These are phyloP conservation scores for Cnidoscolus chayamansa DNA, from an alignment of 441 rosid genomes.

Conservation along the genomic window DNA sequence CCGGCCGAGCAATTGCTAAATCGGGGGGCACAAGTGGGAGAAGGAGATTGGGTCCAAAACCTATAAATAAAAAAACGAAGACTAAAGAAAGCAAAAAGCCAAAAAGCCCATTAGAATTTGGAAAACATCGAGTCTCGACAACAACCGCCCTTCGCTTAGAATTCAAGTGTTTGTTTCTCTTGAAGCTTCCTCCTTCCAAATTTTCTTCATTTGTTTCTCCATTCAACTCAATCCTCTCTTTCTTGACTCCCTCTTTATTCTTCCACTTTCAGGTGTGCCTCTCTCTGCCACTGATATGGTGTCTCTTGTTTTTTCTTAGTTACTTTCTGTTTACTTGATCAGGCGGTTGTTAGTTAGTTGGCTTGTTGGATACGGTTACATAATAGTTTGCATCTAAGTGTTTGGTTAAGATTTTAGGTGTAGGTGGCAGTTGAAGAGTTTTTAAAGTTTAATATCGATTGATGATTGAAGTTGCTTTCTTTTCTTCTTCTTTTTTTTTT, in stretches of 20 bases:
- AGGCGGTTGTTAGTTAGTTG: neutral
- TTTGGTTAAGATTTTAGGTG: neutral
- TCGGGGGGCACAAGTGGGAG: too few relatives aligned
- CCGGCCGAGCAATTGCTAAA: too few relatives aligned
- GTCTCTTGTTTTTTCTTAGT: neutral
- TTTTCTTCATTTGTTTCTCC: neutral
- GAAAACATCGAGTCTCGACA: neutral
- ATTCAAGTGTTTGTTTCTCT: neutral
- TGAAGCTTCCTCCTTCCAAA: neutral
- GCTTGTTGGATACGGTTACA: neutral
- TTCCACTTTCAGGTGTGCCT: neutral
- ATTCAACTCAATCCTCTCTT: neutral
- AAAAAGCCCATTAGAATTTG: neutral
- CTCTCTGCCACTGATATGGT: neutral
- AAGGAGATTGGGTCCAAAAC: too few relatives aligned
- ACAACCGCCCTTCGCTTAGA: conserved; percentile 14
- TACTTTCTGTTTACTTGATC: neutral
- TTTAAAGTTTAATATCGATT: neutral
- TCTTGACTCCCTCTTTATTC: neutral
- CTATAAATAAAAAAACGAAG: neutral
- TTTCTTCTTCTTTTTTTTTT: neutral
- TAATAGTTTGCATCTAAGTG: neutral
- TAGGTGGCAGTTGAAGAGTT: neutral
- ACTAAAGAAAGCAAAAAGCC: neutral
- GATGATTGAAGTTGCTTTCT: neutral